A percentile compares a stretch with the other conserved stretches of the same genome.
Conservation (phyloP, 176 grass and related monocot genomes). For the Phoenix dactylifera region DNA sequence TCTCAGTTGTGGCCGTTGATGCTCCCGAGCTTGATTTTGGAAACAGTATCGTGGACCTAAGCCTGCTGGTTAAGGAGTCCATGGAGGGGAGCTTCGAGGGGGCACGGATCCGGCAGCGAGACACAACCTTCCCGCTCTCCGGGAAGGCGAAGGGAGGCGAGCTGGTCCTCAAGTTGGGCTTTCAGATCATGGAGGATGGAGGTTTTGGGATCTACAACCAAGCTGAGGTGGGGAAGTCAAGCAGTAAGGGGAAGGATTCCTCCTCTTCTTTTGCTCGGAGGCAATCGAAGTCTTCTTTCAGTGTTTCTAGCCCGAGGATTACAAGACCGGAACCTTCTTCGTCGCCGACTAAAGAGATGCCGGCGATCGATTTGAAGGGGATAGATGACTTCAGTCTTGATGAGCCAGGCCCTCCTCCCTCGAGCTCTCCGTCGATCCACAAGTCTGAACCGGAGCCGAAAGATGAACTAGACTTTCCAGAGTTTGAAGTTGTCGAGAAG, state of each 20-base stretch:
- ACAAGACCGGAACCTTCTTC: conserved; percentile 28
- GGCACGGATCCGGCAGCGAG: conserved; percentile 59
- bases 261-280: conserved; percentile 50
- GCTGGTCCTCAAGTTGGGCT: conserved; percentile 63
- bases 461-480: conserved; percentile 67
- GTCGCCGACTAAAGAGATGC: conserved; percentile 27
- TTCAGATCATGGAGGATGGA: conserved; percentile 87
- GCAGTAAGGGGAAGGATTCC: background rate
- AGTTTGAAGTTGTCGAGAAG: conserved; percentile 83
- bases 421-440: conserved; percentile 13
- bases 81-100: conserved; percentile 57
- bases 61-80: conserved; percentile 67
- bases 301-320: conserved; percentile 66
- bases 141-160: conserved; percentile 92
- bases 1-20: conserved; percentile 56
- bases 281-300: conserved; percentile 78
- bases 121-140: conserved; percentile 46
- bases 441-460: conserved; percentile 20
- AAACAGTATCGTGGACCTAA: conserved; percentile 52
- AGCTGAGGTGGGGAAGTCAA: background rate
- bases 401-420: conserved; percentile 26
- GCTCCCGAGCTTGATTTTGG: conserved; percentile 83
- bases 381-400: conserved; percentile 95
- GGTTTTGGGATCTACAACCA: conserved; percentile 75
- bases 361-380: conserved; percentile 40